Conservation (phyloP, 2,329 filamentous ascomycete genomes). For the Leptodontidium sp. region DNA sequence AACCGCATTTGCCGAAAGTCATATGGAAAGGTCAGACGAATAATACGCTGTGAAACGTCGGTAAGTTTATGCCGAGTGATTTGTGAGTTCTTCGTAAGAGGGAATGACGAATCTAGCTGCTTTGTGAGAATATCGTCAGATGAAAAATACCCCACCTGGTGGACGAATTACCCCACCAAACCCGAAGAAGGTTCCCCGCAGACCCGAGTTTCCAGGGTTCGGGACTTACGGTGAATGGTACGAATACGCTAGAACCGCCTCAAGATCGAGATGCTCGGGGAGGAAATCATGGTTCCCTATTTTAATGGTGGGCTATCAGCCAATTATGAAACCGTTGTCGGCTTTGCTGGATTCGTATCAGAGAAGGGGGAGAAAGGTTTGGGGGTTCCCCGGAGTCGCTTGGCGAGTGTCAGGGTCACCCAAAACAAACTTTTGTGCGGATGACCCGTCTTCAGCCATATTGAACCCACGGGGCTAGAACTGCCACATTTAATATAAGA, state of each 20-base stretch:
- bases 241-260: not conserved
- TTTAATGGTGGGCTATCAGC: not conserved
- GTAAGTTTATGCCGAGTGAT: conserved; percentile 15
- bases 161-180: conserved; percentile 20
- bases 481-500: conserved; percentile 3
- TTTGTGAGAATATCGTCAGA: conserved; percentile 26
- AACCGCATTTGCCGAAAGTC: not conserved
- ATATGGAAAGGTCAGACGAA: not conserved
- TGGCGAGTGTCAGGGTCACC: not conserved
- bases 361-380: not conserved
- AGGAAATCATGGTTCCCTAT: not conserved
- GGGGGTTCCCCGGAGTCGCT: conserved; percentile 2
- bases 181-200: not conserved
- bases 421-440: not conserved
- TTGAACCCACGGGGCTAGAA: not conserved
- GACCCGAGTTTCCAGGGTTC: too few species aligned
- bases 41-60: conserved; percentile 7
- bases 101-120: conserved; percentile 9
- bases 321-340: not conserved
- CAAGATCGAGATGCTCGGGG: not conserved
- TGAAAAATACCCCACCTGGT: conserved; percentile 7
- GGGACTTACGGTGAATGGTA: not conserved
- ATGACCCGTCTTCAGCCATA: conserved; percentile 5
- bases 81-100: conserved; percentile 18
- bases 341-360: not conserved